phyloP scores from a whole-genome alignment of 225 moss, liverwort and hornwort genomes.

The Neckera pumila region DNA sequence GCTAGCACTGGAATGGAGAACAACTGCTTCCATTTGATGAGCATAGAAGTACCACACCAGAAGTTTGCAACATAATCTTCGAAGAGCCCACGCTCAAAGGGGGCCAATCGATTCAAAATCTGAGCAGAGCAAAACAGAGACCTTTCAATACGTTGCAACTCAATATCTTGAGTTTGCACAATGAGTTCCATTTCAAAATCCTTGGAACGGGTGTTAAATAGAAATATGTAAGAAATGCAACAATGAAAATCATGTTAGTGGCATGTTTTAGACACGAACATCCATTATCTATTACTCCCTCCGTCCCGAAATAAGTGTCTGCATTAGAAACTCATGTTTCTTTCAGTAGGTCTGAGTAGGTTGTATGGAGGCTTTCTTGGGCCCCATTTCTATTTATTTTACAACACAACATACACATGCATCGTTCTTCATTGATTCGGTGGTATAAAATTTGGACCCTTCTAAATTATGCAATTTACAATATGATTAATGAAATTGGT shows the following conservation, averaged over 20 bases:
- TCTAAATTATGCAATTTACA: neutral
- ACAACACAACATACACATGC: neutral
- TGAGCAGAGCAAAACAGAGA: constrained; percentile 1
- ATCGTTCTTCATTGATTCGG: neutral
- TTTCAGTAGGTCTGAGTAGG: neutral
- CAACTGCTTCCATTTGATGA: constrained; percentile 82
- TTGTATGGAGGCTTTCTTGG: neutral
- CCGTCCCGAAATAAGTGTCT: neutral
- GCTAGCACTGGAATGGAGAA: constrained; percentile 63
- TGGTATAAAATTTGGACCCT: neutral
- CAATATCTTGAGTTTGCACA: neutral
- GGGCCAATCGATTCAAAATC: constrained; percentile 72
- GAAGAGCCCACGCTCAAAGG: constrained; percentile 78
- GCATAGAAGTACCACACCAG: constrained; percentile 85
- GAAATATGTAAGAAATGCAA: neutral
- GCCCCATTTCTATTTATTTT: neutral
- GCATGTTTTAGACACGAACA: neutral
- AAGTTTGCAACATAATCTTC: constrained; percentile 99
- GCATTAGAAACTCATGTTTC: neutral
- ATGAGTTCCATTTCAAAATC: neutral
- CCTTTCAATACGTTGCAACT: neutral
- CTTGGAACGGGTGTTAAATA: neutral
- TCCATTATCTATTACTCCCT: neutral
- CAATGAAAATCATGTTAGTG: neutral
- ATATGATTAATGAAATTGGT: neutral